Base-by-base conservation (phyloP, 352 stramenopile genomes). In the Globisporangium takayamanum region DNA sequence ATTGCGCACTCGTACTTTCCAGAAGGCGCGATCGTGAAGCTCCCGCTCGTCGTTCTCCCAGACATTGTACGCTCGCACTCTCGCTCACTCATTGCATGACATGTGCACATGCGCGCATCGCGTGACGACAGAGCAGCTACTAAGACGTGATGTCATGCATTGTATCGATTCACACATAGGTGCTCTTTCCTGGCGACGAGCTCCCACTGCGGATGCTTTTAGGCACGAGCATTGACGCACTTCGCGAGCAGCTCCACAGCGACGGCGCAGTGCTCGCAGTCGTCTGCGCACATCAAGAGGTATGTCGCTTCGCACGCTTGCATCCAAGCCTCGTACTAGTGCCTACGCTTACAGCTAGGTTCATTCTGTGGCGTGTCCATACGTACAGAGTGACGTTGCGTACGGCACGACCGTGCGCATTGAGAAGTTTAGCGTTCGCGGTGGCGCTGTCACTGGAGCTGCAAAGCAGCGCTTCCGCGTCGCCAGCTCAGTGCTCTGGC, bases 161-260 rank as follows among this genome's bases (percentile, higher is more conserved):
- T 45, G n/a, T 26, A 12, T 41, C 5, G 16, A 46, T 22, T 2
- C 18, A 10, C 6, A 12, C 16, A 30, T 12, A 94, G 83, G 78
- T 94, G 55, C 71, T 94, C 20, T 94, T 94, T 60, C 85, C 85
- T 18, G 83, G 84, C 14, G 83, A 92, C 41, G 77, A 87, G 56
- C 59, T 94, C 2, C 83, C 85, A 22, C 59, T 94, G 63, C 74
- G 85, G 6, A 71, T 92, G 74, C 71, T 94, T 2, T 87, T 82
- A 0, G 72, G 83, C 33, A 76, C 69, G 16, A 79, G 62, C 37
- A 50, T 91, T 10, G 69, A 72, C 3, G 58, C 70, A 1, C 77
- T 92, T 12, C 71, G 69, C 49, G 59, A 72, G 16, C 61, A 85
- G 12, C 57, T 90, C 3, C 66, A 66, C 4, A 73, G 50, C 37